Evolutionary conservation across 2,329 filamentous ascomycete genomes (phyloP).

Genomic region (Monilinia polystroma): DNA sequence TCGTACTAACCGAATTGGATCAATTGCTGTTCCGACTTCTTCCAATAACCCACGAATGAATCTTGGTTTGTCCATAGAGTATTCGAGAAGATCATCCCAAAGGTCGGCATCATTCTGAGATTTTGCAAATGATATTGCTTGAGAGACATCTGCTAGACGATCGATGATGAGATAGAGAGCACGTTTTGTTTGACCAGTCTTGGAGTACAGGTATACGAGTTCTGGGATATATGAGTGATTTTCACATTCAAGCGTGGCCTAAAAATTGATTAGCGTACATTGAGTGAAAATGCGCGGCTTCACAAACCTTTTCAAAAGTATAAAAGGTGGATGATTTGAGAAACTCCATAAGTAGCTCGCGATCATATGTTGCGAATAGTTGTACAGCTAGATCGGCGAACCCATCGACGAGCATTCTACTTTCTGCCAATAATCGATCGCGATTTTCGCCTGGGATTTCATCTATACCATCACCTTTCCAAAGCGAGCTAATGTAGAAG

Average conservation of each 20-base stretch:
- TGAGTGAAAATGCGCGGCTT: neutral
- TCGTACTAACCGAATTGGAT: constrained; percentile 85
- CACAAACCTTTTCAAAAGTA: constrained; percentile 69
- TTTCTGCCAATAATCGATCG: constrained; percentile 58
- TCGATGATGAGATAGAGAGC: constrained; percentile 93
- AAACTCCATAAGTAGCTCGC: constrained; percentile 79
- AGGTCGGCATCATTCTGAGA: constrained; percentile 88
- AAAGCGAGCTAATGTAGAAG: constrained; percentile 87
- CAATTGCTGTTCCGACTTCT: constrained; percentile 89
- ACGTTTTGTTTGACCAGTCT: constrained; percentile 89
- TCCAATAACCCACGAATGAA: constrained; percentile 92
- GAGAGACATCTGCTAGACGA: constrained; percentile 83
- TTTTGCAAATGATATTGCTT: constrained; percentile 92
- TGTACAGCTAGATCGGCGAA: constrained; percentile 85
- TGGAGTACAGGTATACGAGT: constrained; percentile 92
- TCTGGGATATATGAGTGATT: constrained; percentile 79
- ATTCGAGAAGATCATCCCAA: constrained; percentile 92
- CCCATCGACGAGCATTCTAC: constrained; percentile 71
- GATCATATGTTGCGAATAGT: constrained; percentile 82
- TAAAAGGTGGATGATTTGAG: constrained; percentile 83
- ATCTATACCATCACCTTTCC: constrained; percentile 69
- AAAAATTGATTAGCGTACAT: constrained; percentile 29
- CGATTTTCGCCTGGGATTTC: constrained; percentile 54
- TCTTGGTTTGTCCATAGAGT: constrained; percentile 94
- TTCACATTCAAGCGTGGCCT: constrained; percentile 77